phyloP scores from a whole-genome alignment of 2,329 filamentous ascomycete genomes.

The Epicoccum nigrum region DNA sequence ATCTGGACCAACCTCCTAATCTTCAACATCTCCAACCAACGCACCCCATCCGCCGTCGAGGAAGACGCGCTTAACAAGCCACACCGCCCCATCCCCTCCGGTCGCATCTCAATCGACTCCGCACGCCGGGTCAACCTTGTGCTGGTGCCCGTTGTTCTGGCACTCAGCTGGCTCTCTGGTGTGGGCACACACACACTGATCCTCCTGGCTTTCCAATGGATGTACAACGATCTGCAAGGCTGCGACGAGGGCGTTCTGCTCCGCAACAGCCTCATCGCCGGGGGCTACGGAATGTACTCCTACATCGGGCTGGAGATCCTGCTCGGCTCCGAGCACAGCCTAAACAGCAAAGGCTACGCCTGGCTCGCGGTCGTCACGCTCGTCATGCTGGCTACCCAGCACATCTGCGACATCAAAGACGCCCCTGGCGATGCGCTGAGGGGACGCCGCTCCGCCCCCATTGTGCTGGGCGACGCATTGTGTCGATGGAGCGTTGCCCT shows the following conservation, averaged over 20 bases:
- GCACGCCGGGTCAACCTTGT: constrained; percentile 5
- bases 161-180: constrained; percentile 24
- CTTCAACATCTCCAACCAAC: constrained; percentile 51
- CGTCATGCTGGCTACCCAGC: constrained; percentile 33
- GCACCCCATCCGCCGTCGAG: constrained; percentile 32
- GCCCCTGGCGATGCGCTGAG: constrained; percentile 30
- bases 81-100: constrained; percentile 39
- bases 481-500: constrained; percentile 29
- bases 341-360: not conserved
- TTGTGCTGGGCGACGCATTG: constrained; percentile 23
- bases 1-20: constrained; percentile 51
- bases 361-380: constrained; percentile 21
- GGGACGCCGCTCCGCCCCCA: constrained; percentile 30
- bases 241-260: constrained; percentile 24
- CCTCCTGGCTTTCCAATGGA: constrained; percentile 45
- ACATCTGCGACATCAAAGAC: constrained; percentile 42
- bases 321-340: not conserved
- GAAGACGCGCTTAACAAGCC: constrained; percentile 54
- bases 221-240: constrained; percentile 51
- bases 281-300: constrained; percentile 23
- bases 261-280: constrained; percentile 27
- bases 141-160: constrained; percentile 16
- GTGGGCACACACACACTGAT: constrained; percentile 35
- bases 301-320: constrained; percentile 13
- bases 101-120: constrained; percentile 24